Percentiles rank a stretch among this genome's conserved stretches.
Evolutionary conservation across 495 filamentous ascomycete genomes (phyloP).

Genomic region (Trichoderma reesei): DNA sequence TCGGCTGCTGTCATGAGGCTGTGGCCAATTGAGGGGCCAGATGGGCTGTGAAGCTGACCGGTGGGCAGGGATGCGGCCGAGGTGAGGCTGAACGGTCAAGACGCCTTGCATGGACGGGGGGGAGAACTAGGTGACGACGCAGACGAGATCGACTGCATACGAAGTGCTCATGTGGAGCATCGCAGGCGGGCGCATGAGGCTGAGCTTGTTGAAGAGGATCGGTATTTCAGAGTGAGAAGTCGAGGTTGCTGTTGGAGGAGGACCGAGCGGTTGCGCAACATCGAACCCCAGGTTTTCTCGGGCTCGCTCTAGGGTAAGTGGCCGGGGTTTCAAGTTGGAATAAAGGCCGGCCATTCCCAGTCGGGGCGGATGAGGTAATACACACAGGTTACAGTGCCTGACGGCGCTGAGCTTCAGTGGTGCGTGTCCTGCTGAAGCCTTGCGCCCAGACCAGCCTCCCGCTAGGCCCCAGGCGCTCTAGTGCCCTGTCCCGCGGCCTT

Average conservation of each 20-base stretch:
- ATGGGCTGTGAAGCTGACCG: neutral
- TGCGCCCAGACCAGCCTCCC: neutral
- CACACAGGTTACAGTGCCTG: neutral
- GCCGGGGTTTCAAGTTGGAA: too few relatives aligned
- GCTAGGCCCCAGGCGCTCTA: neutral
- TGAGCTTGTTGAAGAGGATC: neutral
- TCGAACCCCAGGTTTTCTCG: neutral
- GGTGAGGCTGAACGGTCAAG: neutral
- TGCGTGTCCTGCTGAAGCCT: conserved; percentile 8
- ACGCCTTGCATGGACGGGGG: neutral
- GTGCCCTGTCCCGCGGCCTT: neutral
- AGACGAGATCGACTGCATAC: neutral
- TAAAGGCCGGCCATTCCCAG: too few relatives aligned
- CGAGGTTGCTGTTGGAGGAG: too few relatives aligned
- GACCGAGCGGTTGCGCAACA: too few relatives aligned
- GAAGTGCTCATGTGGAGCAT: neutral
- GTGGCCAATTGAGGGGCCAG: neutral
- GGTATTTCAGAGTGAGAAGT: neutral
- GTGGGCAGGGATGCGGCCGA: neutral
- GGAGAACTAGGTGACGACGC: neutral
- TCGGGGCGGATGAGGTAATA: neutral
- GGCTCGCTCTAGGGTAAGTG: neutral
- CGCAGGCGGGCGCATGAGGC: too few relatives aligned
- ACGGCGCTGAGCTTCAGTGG: neutral
- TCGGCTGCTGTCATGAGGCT: too few relatives aligned